Base-by-base conservation (phyloP, 257 asterid genomes). In the Catharanthus roseus region DNA sequence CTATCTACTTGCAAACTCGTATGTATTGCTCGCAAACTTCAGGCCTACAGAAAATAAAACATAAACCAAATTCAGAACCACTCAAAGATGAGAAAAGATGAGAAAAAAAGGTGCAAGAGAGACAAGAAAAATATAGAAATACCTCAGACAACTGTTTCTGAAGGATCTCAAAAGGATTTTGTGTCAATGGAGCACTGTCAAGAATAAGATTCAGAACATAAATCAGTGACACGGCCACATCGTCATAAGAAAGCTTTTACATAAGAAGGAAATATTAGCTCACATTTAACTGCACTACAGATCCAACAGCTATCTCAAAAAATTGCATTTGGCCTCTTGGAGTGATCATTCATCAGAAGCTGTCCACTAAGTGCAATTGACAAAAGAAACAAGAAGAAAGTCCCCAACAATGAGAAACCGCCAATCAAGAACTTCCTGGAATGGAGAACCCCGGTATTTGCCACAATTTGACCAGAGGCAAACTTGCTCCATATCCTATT, bases 361-460 rank as follows among this genome's bases (percentile, higher is more conserved):
- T 82, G 82, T 81, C 77, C 84, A 82, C 91, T 88, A 91, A 74
- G 97, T 91, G 86, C 89, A 87, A 81, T 89, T 86, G 89, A 89
- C 89, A 76, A 88, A 89, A 84, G 95, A 86, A 81, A 91, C 87
- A 75, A 95, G 89, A 84, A 83, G 91, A 80, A 81, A 91, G 81
- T 82, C 84, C 79, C 97, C 90, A 82, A 79, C 77, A 82, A 79
- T 75, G 83, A 91, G 82, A 80, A 86, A 85, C 78, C 87, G 87
- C 97, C 97, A 91, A 72, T 89, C 88, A 61, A 91, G 95, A 71
- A 88, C 91, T 91, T 95, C 90, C 74, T 85, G 95, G 86, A 91
- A 89, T 76, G 93, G 83, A 66, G 87, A 86, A 73, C 72, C 85
- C 76, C 81, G 86, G 65, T 76, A 85, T 79, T 80, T 86, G 85